phyloP scores from a whole-genome alignment of 2,329 filamentous ascomycete species.

The Xylariaceae sp. region DNA sequence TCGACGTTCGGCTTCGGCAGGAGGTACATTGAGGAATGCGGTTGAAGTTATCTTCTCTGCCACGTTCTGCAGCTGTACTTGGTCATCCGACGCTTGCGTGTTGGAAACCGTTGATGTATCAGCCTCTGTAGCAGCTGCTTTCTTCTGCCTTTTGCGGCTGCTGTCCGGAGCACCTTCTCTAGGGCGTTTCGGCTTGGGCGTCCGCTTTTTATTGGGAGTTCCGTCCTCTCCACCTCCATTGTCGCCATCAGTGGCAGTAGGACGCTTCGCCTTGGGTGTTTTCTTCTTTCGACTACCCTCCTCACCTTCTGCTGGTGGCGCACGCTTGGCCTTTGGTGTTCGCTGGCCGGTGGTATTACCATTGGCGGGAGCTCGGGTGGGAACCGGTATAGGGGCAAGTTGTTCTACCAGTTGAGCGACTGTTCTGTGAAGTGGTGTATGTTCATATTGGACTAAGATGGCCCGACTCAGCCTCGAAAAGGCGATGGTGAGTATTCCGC shows the following conservation, averaged over 20 bases:
- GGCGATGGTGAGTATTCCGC: constrained; percentile 46
- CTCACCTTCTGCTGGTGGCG: constrained; percentile 27
- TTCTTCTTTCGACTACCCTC: constrained; percentile 23
- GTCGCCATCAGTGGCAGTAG: not conserved
- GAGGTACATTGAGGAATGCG: constrained; percentile 38
- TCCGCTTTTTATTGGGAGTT: constrained; percentile 12
- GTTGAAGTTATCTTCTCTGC: constrained; percentile 20
- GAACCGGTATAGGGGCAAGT: constrained; percentile 40
- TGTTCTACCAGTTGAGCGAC: constrained; percentile 47
- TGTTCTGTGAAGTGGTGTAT: constrained; percentile 54
- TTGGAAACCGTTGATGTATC: constrained; percentile 13
- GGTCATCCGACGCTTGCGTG: constrained; percentile 8
- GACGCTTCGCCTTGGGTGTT: constrained; percentile 6
- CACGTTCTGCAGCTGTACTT: constrained; percentile 12
- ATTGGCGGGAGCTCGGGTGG: constrained; percentile 24
- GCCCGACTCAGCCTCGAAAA: constrained; percentile 46
- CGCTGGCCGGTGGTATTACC: constrained; percentile 19
- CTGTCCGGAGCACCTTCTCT: constrained; percentile 27
- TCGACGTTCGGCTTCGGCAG: constrained; percentile 48
- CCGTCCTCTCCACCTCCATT: not conserved
- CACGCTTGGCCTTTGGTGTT: constrained; percentile 29
- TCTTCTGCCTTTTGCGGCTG: constrained; percentile 26
- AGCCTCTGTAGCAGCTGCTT: constrained; percentile 23
- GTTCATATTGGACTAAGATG: constrained; percentile 52
- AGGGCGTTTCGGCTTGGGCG: constrained; percentile 29